These are phyloP conservation scores for Linanthus parryae DNA, from an alignment of 148 eudicot genomes.

Conservation along the genomic window DNA sequence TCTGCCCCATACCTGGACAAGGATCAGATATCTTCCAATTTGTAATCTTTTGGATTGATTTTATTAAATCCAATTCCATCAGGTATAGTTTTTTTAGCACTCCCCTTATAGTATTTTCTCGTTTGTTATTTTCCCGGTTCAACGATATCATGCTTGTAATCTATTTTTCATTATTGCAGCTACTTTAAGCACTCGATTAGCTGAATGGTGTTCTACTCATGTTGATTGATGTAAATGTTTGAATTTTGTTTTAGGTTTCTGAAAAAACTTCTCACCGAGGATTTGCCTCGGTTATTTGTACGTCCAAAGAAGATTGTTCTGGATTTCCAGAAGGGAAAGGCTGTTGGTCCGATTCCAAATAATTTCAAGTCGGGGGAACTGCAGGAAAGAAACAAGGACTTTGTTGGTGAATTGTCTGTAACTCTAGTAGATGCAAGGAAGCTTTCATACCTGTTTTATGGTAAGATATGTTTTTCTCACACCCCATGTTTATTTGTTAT, in stretches of 20 bases:
- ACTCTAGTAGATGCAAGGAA: constrained; percentile 95
- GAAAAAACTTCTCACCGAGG: constrained; percentile 91
- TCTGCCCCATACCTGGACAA: too few species aligned
- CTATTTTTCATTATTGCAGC: too few species aligned
- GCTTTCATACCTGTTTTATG: constrained; percentile 65
- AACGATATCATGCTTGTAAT: too few species aligned
- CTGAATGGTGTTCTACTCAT: too few species aligned
- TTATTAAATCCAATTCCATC: too few species aligned
- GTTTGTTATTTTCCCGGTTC: too few species aligned
- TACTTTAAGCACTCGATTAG: too few species aligned
- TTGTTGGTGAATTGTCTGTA: constrained; percentile 89
- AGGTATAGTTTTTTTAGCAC: too few species aligned
- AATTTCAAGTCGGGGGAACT: constrained; percentile 60
- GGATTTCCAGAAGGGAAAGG: constrained; percentile 88
- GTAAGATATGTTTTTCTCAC: constrained; percentile 22
- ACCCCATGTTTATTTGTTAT: background rate
- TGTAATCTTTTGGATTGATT: too few species aligned
- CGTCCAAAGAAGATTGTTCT: constrained; percentile 95
- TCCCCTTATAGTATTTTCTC: too few species aligned
- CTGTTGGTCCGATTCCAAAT: constrained; percentile 69
- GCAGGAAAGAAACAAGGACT: constrained; percentile 81
- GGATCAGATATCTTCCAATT: too few species aligned
- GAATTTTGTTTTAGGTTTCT: constrained; percentile 54
- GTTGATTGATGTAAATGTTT: background rate
- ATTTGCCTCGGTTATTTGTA: constrained; percentile 86